A percentile compares a stretch with the other conserved stretches of the same genome.
Evolutionary conservation across 441 rosid genomes (phyloP).

Genomic region (Manihot esculenta): DNA sequence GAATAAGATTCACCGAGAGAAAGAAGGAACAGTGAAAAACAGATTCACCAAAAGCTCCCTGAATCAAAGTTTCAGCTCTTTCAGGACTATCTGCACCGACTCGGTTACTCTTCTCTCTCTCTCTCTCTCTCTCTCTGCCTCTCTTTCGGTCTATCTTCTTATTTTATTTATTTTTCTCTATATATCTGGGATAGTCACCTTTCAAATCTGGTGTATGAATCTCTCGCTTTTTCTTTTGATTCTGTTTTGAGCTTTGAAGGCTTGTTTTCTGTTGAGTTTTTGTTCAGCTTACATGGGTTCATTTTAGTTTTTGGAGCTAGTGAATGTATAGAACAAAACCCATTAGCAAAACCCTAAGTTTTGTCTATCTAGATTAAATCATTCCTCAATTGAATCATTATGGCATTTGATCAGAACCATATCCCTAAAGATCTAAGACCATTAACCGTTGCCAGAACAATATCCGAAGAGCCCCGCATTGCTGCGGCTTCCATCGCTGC

Average conservation of each 20-base stretch:
- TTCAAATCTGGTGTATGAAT: constrained; percentile 32
- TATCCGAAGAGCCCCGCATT: constrained; percentile 50
- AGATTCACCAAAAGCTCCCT: constrained; percentile 16
- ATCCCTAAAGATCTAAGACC: constrained; percentile 47
- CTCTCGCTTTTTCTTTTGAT: not conserved
- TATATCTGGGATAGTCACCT: constrained; percentile 5
- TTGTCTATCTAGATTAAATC: constrained; percentile 17
- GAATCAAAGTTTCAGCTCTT: constrained; percentile 7
- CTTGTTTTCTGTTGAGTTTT: not conserved
- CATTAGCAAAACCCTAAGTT: constrained; percentile 22
- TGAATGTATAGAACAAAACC: constrained; percentile 13
- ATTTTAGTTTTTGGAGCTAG: constrained; percentile 3
- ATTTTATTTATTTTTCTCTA: not conserved
- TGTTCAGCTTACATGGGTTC: constrained; percentile 17
- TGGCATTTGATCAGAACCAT: constrained; percentile 67
- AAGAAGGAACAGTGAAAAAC: not conserved
- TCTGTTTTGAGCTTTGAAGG: not conserved
- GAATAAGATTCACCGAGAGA: not conserved
- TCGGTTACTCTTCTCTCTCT: constrained; percentile 9
- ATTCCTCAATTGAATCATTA: constrained; percentile 20
- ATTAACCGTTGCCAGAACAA: constrained; percentile 35
- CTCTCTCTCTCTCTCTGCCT: no score
- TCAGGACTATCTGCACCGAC: constrained; percentile 20
- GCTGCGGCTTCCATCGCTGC: constrained; percentile 18
- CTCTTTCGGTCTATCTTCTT: not conserved